Base-by-base conservation (phyloP, 2,329 filamentous ascomycete species). In the Nothopassalora personata region DNA sequence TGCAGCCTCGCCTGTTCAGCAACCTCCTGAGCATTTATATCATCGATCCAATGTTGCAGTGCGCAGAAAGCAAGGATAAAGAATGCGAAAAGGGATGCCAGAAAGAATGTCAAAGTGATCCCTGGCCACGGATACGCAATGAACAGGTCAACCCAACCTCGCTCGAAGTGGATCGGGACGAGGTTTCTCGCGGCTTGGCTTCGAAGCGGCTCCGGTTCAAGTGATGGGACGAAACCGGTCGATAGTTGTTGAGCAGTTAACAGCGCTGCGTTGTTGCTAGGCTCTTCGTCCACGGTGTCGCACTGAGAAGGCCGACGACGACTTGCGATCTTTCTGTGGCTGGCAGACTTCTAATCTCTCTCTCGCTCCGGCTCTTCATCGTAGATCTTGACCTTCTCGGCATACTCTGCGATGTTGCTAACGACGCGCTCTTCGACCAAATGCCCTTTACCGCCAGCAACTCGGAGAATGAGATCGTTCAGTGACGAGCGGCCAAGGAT, bases 401-500 rank as follows among this genome's bases (percentile, higher is more conserved):
- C 86, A 73, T 97, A 97, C 68, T 91, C 83, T 36, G 75, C 77
- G 61, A 99, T 97, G 60, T 89, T 88, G 64, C 90, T 96, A 55
- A 90, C 81, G 23, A 96, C 84, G 50, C 83, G 85, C 61, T 95
- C 85, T 52, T 87, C 79, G 64, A 99, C 93, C 30, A 85, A 80
- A 60, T 92, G 83, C 4, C 94, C 94, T 66, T 85, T 86, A 0
- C 94, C 94, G 0, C 91, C 91, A 0, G 91, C 94, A 9, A 99
- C 88, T 54, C 86, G 82, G 60, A 99, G 75, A 51, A 99, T 88
- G 53, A 97, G 77, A 74, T 99, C 94, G 69, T 99, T 99, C 28
- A 99, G 80, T 33, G 86, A 91, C 66, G 91, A 86, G 31, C 94
- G 81, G 0, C 94, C 94, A 2, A 99, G 80, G 59, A 99, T 99